phyloP scores from a whole-genome alignment of 225 moss, liverwort and hornwort genomes.

The Bryum argenteum region DNA sequence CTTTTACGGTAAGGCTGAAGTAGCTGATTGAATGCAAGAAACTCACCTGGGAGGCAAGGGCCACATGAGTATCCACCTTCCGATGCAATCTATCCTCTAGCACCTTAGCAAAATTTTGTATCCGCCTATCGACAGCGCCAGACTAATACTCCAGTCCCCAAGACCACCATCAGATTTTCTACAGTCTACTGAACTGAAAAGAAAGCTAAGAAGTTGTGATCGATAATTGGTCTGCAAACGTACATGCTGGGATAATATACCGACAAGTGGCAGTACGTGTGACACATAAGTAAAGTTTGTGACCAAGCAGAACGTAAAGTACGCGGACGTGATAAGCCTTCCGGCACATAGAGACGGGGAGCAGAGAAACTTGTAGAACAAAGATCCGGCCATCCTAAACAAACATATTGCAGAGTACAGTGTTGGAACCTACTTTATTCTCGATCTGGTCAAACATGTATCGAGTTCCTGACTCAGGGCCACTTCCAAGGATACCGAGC shows the following conservation, averaged over 20 bases:
- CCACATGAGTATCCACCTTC: slow-evolving; percentile 68
- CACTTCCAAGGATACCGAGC: slow-evolving; percentile 52
- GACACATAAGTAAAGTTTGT: not conserved
- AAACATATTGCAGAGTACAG: not conserved
- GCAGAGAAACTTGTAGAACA: not conserved
- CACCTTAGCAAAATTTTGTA: slow-evolving; percentile 61
- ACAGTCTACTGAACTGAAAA: not conserved
- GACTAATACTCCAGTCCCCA: slow-evolving; percentile 51
- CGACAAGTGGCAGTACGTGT: not conserved
- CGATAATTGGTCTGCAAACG: slow-evolving; percentile 1
- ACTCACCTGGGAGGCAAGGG: slow-evolving; percentile 77
- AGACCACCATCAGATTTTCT: slow-evolving; percentile 15
- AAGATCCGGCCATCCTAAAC: not conserved
- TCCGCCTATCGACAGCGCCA: slow-evolving; percentile 59
- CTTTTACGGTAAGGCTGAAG: not conserved
- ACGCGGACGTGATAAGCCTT: slow-evolving; percentile 4
- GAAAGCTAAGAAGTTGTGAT: not conserved
- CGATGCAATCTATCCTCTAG: slow-evolving; percentile 56
- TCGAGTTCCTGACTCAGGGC: slow-evolving; percentile 60
- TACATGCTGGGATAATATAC: not conserved
- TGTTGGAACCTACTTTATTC: slow-evolving; percentile 53
- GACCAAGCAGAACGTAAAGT: not conserved
- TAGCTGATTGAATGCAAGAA: not conserved
- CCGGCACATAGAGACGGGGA: not conserved
- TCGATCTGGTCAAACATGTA: slow-evolving; percentile 76